Percentiles rank a stretch among this genome's conserved stretches.
These are phyloP conservation scores for Fusarium sp. DNA, from an alignment of 2,329 filamentous ascomycete species.

Conservation along the genomic window DNA sequence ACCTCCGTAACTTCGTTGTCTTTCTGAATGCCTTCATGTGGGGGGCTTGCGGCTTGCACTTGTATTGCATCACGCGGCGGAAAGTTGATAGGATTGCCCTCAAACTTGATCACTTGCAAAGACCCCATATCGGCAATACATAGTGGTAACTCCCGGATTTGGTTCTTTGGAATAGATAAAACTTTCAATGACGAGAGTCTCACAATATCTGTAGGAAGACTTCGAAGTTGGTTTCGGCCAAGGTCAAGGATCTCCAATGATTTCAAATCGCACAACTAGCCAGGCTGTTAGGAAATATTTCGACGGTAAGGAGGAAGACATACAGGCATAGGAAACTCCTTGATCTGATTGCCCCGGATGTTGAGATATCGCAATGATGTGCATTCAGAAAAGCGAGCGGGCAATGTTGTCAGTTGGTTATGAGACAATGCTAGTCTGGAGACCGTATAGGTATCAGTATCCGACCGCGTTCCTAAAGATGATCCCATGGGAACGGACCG, in stretches of 20 bases:
- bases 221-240: conserved; percentile 83
- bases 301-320: conserved; percentile 21
- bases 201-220: conserved; percentile 79
- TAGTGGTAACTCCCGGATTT: conserved; percentile 82
- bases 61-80: conserved; percentile 76
- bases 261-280: conserved; percentile 82
- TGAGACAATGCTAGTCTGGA: conserved; percentile 80
- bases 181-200: conserved; percentile 88
- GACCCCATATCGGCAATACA: conserved; percentile 90
- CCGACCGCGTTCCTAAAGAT: conserved; percentile 13
- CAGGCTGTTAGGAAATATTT: conserved; percentile 33
- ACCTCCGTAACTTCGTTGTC: conserved; percentile 72
- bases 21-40: conserved; percentile 59
- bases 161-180: conserved; percentile 85
- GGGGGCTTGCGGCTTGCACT: conserved; percentile 61
- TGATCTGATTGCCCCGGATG: conserved; percentile 77
- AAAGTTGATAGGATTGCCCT: conserved; percentile 85
- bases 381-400: conserved; percentile 76
- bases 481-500: conserved; percentile 57
- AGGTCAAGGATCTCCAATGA: conserved; percentile 93
- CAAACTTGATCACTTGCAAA: conserved; percentile 86
- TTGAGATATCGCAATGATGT: conserved; percentile 82
- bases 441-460: conserved; percentile 24
- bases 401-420: conserved; percentile 76
- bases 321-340: conserved; percentile 67